A percentile compares a stretch with the other conserved stretches of the same genome.
phyloP scores from a whole-genome alignment of 768 basidiomycete species.

The Trametes sanguinea region DNA sequence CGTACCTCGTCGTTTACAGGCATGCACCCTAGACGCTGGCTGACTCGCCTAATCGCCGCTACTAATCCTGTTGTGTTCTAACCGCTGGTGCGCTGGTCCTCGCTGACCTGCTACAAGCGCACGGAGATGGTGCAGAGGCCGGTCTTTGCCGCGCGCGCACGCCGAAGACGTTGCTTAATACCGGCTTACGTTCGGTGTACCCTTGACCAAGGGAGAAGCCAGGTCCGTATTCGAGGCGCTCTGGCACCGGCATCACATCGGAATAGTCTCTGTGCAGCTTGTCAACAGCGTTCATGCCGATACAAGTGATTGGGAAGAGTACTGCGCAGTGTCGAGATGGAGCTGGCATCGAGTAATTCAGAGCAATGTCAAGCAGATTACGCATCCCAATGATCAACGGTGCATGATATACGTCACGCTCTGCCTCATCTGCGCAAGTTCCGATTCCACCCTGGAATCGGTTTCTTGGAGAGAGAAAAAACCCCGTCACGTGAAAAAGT shows the following conservation, averaged over 20 bases:
- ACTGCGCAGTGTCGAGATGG: conserved; percentile 18
- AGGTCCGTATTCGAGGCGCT: conserved; percentile 17
- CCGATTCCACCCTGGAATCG: too few species aligned
- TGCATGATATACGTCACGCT: conserved; percentile 26
- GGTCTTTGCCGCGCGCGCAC: conserved; percentile 27
- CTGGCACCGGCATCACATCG: conserved; percentile 1
- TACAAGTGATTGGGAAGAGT: conserved; percentile 17
- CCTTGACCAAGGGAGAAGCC: conserved; percentile 32
- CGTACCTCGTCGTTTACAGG: conserved; percentile 41
- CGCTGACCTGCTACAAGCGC: conserved; percentile 36
- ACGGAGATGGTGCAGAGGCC: conserved; percentile 37
- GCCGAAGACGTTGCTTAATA: conserved; percentile 35
- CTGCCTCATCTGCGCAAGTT: conserved; percentile 10
- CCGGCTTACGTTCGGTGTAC: conserved; percentile 40
- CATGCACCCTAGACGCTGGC: conserved; percentile 35
- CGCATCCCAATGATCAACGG: conserved; percentile 34
- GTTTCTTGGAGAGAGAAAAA: too few species aligned
- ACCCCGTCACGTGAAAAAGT: too few species aligned
- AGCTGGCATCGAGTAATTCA: conserved; percentile 18
- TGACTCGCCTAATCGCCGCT: conserved; percentile 39
- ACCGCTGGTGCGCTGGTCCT: conserved; percentile 29
- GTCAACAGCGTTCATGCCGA: not conserved
- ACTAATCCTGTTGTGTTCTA: conserved; percentile 43
- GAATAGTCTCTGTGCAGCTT: conserved; percentile 3
- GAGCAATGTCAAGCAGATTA: conserved; percentile 21